Evolutionary conservation across 352 stramenopile genomes (phyloP).

Genomic region (Pythium phragmiticola): DNA sequence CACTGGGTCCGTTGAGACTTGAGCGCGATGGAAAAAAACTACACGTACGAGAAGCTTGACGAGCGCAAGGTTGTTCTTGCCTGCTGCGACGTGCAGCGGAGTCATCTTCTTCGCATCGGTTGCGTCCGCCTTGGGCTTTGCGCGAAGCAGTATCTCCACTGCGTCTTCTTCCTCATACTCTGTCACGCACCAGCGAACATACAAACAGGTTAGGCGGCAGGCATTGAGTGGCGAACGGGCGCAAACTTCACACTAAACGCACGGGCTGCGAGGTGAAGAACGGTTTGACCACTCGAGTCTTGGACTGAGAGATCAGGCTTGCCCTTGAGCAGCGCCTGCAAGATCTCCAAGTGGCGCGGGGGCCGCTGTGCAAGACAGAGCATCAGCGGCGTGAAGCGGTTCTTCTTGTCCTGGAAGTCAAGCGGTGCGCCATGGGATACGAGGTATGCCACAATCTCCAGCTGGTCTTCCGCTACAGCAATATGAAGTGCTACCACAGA

Average conservation of each 20-base stretch:
- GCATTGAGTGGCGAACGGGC: neutral
- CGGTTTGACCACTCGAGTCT: constrained; percentile 61
- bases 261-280: constrained; percentile 67
- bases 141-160: constrained; percentile 53
- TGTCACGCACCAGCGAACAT: constrained; percentile 11
- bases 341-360: constrained; percentile 59
- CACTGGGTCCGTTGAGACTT: neutral
- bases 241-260: constrained; percentile 15
- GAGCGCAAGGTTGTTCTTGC: constrained; percentile 62
- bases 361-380: constrained; percentile 70
- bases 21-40: neutral
- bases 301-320: constrained; percentile 65
- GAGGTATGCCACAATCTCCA: constrained; percentile 70
- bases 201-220: neutral
- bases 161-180: constrained; percentile 67
- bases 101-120: constrained; percentile 76
- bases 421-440: constrained; percentile 65
- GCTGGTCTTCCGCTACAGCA: constrained; percentile 66
- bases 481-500: constrained; percentile 56
- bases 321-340: constrained; percentile 63
- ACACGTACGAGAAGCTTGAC: constrained; percentile 46
- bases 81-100: constrained; percentile 59
- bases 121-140: constrained; percentile 65
- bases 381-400: constrained; percentile 74
- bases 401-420: constrained; percentile 78